Evolutionary conservation across 495 filamentous ascomycete genomes (phyloP), one percentile per base, ranked within the genome.

Genomic region (Durotheca rogersii): DNA sequence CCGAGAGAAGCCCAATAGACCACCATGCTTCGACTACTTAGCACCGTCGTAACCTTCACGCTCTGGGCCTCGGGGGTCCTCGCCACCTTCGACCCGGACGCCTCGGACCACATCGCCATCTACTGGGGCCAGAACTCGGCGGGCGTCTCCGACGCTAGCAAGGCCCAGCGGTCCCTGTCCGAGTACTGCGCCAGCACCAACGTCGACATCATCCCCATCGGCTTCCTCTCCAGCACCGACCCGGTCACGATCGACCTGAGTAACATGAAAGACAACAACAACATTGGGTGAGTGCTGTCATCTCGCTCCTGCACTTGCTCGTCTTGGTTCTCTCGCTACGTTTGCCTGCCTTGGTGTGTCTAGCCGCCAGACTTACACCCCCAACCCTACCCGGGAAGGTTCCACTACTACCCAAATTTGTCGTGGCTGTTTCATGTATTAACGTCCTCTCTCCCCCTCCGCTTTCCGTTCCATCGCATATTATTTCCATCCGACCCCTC

Each of bases 101-200:
- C 73, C 4, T 73, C 74, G 6, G 75, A 72, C 41, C 86, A 86
- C 47, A 65, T 87, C 51, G 82, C 78, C 6, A 67, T 87, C 14
- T 88, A 87, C 62, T 88, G 81, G 72, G 67, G 67, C 1, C 67
- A 70, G 45, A 63, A 63, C 38, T 63, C 60, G 6, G 60, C 52
- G 2, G 52, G 52, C 11, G 39, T 25, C 1, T 2, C 37, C 1
- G 27, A 45, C 19, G 31, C 44, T 4, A 36, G 48, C 0, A 16
- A 57, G 3, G 42, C 56, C 33, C 60, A 63, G 17, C 38, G 35
- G 19, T 14, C 48, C 3, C 48, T 63, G 1, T 36, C 52, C 35
- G 62, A 63, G 3, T 59, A 60, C 17, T 63, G 60, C 43, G 19
- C 41, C 19, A 53, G 43, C 34, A 30, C 41, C 4, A 65, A 58